Evolutionary conservation across 1,139 yeast species (phyloP), one percentile per base, ranked within the genome.

Genomic region (Yueomyces sp.): DNA sequence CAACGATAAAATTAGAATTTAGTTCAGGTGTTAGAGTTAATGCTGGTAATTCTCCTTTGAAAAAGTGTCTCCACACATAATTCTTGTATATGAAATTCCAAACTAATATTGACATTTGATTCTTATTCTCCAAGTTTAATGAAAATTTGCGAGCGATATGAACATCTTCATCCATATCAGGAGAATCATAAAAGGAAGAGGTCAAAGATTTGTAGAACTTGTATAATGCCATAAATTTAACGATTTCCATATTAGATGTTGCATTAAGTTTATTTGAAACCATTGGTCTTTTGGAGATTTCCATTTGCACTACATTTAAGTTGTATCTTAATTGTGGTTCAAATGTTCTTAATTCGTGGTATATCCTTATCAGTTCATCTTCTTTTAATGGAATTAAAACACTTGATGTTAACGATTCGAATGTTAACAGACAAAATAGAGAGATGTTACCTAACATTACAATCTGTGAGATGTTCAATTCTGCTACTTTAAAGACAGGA

Each of bases 31-130:
- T 37, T 37, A 36, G 31, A 33, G 52, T 39, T 8, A 41, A 31
- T 4, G 41, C 39, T 3, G 43, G 43, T 9, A 41, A 36, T 35
- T 38, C 43, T 36, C 62, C 60, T 31, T 47, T 53, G 30, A 52
- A 47, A n/a, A 54, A 38, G 41, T 56, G 57, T 40, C 60, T 53
- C 55, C 57, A 53, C 36, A 51, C 50, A 38, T 56, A 57, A 39
- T 55, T 55, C 44, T 52, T 55, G 36, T 46, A 50, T 25, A 55
- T 55, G 38, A 53, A 55, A 41, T 57, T 56, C 60, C 60, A 57
- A 26, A 53, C 39, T 28, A 48, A 37, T 36, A 54, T 53, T 27
- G 41, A 38, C 27, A 46, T 37, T 32, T 50, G 51, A 39, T 55
- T 48, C 29, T 49, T 49, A 19, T 48, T 47, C 40, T 57, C 61